Conservation (phyloP, 352 stramenopile genomes). For the Phytophthora colocasiae region DNA sequence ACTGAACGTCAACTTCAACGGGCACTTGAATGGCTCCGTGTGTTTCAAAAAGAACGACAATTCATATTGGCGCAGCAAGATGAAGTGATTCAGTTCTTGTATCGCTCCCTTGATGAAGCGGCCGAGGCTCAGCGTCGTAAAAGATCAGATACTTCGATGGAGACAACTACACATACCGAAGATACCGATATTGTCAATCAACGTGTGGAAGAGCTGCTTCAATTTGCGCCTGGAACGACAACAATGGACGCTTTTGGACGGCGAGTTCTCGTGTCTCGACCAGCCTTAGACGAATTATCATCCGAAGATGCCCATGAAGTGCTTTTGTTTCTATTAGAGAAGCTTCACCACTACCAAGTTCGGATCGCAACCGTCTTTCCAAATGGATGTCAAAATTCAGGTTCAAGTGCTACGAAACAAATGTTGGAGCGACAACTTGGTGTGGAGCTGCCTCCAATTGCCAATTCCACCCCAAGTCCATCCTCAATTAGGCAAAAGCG, state of each 20-base stretch:
- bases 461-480: constrained; percentile 13
- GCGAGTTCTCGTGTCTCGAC: constrained; percentile 33
- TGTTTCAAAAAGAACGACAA: constrained; percentile 63
- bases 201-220: constrained; percentile 33
- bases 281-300: constrained; percentile 61
- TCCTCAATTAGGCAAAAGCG: constrained; percentile 63
- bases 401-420: constrained; percentile 13
- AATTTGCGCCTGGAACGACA: constrained; percentile 30
- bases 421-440: constrained; percentile 60
- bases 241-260: constrained; percentile 51
- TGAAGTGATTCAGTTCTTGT: constrained; percentile 72
- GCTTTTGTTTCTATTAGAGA: constrained; percentile 67
- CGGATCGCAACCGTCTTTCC: constrained; percentile 55
- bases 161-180: neutral
- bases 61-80: constrained; percentile 69
- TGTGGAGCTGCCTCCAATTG: constrained; percentile 64
- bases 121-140: constrained; percentile 11
- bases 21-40: constrained; percentile 55
- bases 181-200: neutral
- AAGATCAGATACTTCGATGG: constrained; percentile 2
- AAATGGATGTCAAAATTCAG: neutral
- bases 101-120: constrained; percentile 46
- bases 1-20: constrained; percentile 43
- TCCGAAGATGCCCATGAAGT: constrained; percentile 50
- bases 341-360: constrained; percentile 69